phyloP scores from a whole-genome alignment of 768 basidiomycete species.

The Macrolepiota dolichaula region DNA sequence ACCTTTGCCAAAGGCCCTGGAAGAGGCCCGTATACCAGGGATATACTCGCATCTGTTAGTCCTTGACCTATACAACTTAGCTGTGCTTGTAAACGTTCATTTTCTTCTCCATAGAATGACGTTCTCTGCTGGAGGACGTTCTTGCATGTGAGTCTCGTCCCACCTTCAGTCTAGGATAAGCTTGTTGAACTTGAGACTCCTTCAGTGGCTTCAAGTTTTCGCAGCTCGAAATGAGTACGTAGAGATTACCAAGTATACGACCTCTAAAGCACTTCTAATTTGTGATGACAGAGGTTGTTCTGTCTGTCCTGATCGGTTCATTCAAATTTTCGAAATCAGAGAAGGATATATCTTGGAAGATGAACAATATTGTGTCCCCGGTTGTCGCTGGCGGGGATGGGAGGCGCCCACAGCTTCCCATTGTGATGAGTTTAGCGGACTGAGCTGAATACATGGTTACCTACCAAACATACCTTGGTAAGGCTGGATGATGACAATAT shows the following conservation, averaged over 20 bases:
- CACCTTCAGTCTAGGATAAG: neutral
- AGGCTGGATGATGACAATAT: too few relatives aligned
- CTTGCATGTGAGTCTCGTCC: neutral
- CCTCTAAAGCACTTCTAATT: too few relatives aligned
- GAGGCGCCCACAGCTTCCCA: neutral
- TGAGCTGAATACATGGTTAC: too few relatives aligned
- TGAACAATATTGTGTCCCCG: slow-evolving; percentile 4
- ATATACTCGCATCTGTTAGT: slow-evolving; percentile 33
- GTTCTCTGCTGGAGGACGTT: neutral
- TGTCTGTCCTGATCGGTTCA: slow-evolving; percentile 10
- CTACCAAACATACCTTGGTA: too few relatives aligned
- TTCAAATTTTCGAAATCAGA: slow-evolving; percentile 3
- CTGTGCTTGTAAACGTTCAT: too few relatives aligned
- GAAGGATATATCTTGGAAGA: slow-evolving; percentile 11
- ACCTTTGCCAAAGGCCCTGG: slow-evolving; percentile 26
- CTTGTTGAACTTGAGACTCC: neutral
- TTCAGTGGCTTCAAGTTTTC: slow-evolving; percentile 10
- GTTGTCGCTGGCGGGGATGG: neutral
- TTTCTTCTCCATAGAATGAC: slow-evolving; percentile 8
- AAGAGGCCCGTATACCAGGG: slow-evolving; percentile 29
- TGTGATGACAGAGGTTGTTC: slow-evolving; percentile 16
- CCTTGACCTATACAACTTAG: too few relatives aligned
- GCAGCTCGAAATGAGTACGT: slow-evolving; percentile 8
- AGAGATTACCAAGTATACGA: too few relatives aligned
- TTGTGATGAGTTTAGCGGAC: neutral